Evolutionary conservation across 2,329 filamentous ascomycete genomes (phyloP).

Genomic region (Trichoderma hamatum): DNA sequence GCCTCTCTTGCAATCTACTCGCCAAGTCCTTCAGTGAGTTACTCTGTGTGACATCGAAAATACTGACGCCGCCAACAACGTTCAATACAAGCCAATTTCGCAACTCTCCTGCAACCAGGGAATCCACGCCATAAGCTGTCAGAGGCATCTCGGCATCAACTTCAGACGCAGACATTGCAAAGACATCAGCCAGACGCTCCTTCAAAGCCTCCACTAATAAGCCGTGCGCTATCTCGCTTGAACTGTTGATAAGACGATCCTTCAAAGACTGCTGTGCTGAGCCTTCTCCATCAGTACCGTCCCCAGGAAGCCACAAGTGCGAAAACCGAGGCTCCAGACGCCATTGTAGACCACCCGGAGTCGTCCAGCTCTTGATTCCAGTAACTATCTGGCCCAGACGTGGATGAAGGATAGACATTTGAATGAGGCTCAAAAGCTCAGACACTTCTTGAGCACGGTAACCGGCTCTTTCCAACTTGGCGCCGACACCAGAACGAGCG

Average conservation of each 20-base stretch:
- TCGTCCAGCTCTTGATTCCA: neutral
- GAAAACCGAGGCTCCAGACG: neutral
- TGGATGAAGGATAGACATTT: neutral
- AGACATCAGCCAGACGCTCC: neutral
- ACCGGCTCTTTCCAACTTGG: neutral
- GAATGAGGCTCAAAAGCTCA: neutral
- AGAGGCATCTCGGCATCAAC: neutral
- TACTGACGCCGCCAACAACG: neutral
- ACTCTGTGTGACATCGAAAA: constrained; percentile 10
- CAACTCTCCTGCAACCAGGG: constrained; percentile 3
- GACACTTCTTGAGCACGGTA: neutral
- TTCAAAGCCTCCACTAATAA: neutral
- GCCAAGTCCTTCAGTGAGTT: constrained; percentile 1
- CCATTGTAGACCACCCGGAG: neutral
- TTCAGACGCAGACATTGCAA: neutral
- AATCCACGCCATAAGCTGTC: constrained; percentile 8
- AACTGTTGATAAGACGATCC: neutral
- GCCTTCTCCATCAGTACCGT: neutral
- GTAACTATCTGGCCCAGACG: neutral
- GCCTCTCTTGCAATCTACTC: neutral
- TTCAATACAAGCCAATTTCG: neutral
- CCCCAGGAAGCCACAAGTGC: neutral
- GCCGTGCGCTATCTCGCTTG: neutral
- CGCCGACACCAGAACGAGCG: neutral
- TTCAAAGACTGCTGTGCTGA: neutral